Evolutionary conservation across 1,284 basidiomycete genomes (phyloP), one percentile per base, ranked within the genome.

Genomic region (Prillingera fragicola): DNA sequence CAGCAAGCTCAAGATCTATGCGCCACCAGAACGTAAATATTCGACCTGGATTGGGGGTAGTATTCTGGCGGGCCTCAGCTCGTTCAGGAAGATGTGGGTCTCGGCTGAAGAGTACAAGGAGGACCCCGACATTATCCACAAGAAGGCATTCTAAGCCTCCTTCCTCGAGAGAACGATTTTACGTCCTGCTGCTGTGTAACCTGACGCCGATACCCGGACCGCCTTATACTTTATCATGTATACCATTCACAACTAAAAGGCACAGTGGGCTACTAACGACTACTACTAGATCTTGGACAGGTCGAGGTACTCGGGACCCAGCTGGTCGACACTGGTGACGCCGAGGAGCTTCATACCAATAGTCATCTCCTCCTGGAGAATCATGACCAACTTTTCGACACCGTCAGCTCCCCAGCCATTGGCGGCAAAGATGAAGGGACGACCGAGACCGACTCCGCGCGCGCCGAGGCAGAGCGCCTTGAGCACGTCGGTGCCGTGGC

Each of bases 51-150:
- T 99, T 60, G 95, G 95, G 41, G 94, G 94, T 5, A 91, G 87
- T 46, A 95, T 95, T 65, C 74, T 97, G 43, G 94, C 94, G 34
- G 92, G 94, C 29, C 73, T 98, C 48, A 92, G 83, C 58, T 96
- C 95, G 17, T 98, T 98, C 77, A 97, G 92, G 75, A 95, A 95
- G 89, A 94, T 95, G 90, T 95, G 90, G 90, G 89, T 98, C 36
- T 95, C 90, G 32, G 92, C 94, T 32, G 95, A 99, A 69, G 95
- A 98, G 73, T 99, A 97, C 69, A 89, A 94, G 71, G 95, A 99
- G 71, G 95, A 98, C 73, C 94, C 92, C 35, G 91, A 96, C 62
- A 87, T 96, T 62, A 96, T 96, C 63, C 91, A 96, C 50, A 70
- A 69, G 48, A 69, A 70, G 60, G 64, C 68, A 13, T 70, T 71